These are phyloP conservation scores for Oemleria cerasiformis DNA, from an alignment of 306 rosid species.

Conservation along the genomic window DNA sequence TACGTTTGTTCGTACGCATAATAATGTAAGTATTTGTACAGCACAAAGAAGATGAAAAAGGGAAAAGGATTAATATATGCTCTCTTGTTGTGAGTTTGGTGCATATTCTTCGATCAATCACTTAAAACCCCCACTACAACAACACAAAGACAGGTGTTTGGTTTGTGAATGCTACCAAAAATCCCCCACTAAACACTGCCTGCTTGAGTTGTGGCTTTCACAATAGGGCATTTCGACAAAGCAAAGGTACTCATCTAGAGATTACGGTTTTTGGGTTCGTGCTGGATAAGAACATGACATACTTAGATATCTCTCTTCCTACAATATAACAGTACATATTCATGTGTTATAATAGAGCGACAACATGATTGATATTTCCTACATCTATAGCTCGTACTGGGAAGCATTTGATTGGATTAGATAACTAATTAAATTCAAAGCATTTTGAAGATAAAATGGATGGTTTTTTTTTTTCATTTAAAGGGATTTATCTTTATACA, in stretches of 20 bases:
- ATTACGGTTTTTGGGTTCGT: background rate
- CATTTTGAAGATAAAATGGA: too few relatives aligned
- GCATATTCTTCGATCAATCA: background rate
- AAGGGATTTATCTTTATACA: too few relatives aligned
- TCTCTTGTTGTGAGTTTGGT: slow-evolving; percentile 6
- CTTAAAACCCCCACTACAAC: slow-evolving; percentile 2
- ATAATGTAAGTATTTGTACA: background rate
- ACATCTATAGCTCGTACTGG: too few relatives aligned
- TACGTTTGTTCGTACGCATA: background rate
- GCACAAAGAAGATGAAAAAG: background rate
- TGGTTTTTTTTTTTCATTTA: too few relatives aligned
- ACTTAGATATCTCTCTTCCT: too few relatives aligned
- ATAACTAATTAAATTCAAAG: too few relatives aligned
- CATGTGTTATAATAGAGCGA: too few relatives aligned
- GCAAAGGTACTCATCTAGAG: background rate
- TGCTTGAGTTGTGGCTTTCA: slow-evolving; percentile 10
- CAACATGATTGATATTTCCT: too few relatives aligned
- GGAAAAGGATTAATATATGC: background rate
- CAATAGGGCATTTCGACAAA: slow-evolving; percentile 2
- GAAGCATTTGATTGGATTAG: too few relatives aligned
- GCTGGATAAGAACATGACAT: too few relatives aligned
- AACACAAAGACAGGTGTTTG: slow-evolving; percentile 25
- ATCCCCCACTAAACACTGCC: slow-evolving; percentile 16
- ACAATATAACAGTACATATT: too few relatives aligned
- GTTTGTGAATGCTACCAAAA: slow-evolving; percentile 5